A percentile compares a stretch with the other conserved stretches of the same genome.
Conservation (phyloP, 2,329 filamentous ascomycete genomes). For the Paraphaeosphaeria sporulosa region DNA sequence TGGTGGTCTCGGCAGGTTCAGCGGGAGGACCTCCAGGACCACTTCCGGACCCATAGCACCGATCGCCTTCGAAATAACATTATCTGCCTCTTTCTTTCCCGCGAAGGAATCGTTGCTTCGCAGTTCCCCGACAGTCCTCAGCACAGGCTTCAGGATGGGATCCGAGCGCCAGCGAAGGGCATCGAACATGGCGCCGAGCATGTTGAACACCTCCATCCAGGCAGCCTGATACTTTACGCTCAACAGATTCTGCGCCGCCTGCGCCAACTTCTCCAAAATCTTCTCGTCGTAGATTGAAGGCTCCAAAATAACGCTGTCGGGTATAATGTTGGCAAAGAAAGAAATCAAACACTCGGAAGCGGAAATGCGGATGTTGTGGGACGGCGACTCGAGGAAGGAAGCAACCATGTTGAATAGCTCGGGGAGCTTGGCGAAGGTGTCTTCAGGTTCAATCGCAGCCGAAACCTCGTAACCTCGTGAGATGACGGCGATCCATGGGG, state of each 20-base stretch:
- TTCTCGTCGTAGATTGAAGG: constrained; percentile 95
- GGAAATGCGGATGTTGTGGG: constrained; percentile 92
- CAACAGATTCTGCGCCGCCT: constrained; percentile 75
- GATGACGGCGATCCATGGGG: constrained; percentile 95
- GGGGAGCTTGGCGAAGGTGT: constrained; percentile 90
- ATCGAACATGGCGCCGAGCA: constrained; percentile 87
- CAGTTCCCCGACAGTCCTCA: constrained; percentile 83
- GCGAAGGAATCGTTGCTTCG: constrained; percentile 87
- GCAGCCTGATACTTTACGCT: constrained; percentile 92
- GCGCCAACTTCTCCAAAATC: constrained; percentile 80
- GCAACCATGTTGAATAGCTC: constrained; percentile 82
- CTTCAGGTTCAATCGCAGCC: constrained; percentile 84
- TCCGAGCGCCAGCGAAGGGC: constrained; percentile 83
- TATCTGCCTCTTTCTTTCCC: constrained; percentile 93
- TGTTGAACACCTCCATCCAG: constrained; percentile 93
- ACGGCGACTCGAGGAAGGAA: constrained; percentile 82
- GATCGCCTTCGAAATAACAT: constrained; percentile 86
- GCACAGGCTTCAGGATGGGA: constrained; percentile 77
- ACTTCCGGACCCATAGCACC: constrained; percentile 88
- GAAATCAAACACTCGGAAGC: constrained; percentile 95
- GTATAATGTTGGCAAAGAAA: constrained; percentile 89
- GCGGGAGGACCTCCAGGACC: constrained; percentile 80
- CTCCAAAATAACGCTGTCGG: constrained; percentile 81
- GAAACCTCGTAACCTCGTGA: constrained; percentile 95
- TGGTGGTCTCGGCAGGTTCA: constrained; percentile 82